These are phyloP conservation scores for Pugionium cornutum DNA, from an alignment of 345 rosid species.

Conservation along the genomic window DNA sequence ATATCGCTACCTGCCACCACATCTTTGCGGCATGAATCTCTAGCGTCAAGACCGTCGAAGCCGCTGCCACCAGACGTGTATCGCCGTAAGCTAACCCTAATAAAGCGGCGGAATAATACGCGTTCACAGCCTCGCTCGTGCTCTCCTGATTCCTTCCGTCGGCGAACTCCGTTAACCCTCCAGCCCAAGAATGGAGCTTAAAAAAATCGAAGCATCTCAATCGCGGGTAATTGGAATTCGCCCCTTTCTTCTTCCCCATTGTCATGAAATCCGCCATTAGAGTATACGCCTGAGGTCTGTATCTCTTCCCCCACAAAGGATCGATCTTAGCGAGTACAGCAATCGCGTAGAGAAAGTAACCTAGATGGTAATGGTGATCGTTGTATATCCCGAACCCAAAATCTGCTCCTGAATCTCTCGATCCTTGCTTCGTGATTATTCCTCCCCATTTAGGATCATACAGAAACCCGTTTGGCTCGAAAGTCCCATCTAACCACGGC, in stretches of 20 bases:
- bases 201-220: conserved; percentile 83
- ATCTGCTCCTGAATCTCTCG: conserved; percentile 64
- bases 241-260: conserved; percentile 39
- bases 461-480: conserved; percentile 68
- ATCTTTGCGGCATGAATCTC: conserved; percentile 85
- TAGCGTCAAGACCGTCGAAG: conserved; percentile 63
- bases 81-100: conserved; percentile 95
- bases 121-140: conserved; percentile 89
- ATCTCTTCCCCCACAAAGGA: conserved; percentile 78
- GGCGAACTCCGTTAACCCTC: conserved; percentile 72
- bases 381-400: conserved; percentile 77
- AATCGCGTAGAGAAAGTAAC: conserved; percentile 81
- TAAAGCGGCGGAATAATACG: conserved; percentile 84
- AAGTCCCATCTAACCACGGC: conserved; percentile 89
- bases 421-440: conserved; percentile 68
- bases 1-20: conserved; percentile 80
- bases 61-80: conserved; percentile 58
- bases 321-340: conserved; percentile 85
- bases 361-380: conserved; percentile 78
- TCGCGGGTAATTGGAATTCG: conserved; percentile 50
- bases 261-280: conserved; percentile 86
- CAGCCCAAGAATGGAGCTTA: conserved; percentile 94
- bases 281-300: conserved; percentile 73
- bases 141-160: conserved; percentile 88
- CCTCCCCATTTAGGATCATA: conserved; percentile 92